These are phyloP conservation scores for Vicia sativa DNA, from an alignment of 306 rosid species.

Conservation along the genomic window DNA sequence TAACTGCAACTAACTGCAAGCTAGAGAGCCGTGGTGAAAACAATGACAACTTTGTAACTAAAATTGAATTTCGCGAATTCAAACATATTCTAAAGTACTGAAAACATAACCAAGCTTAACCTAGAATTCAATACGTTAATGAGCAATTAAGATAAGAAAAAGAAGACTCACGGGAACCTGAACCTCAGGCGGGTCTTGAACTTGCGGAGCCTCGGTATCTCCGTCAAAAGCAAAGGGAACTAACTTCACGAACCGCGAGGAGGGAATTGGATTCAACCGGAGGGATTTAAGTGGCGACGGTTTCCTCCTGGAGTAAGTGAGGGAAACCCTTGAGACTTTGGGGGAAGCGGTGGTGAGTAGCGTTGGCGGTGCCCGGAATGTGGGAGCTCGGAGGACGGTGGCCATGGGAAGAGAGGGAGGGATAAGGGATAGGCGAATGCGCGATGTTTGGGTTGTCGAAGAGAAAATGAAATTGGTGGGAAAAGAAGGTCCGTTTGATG, in stretches of 20 bases:
- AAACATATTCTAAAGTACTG: too few species aligned
- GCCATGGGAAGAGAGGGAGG: conserved; percentile 47
- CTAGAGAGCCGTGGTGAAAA: too few species aligned
- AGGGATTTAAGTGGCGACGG: conserved; percentile 40
- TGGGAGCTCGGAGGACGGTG: conserved; percentile 53
- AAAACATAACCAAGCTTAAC: too few species aligned
- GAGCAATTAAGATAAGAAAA: background rate
- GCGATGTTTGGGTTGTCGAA: conserved; percentile 3
- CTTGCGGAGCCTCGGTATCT: conserved; percentile 55
- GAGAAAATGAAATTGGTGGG: conserved; percentile 10
- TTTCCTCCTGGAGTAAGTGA: conserved; percentile 30
- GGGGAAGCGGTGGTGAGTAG: conserved; percentile 32
- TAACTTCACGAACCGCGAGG: conserved; percentile 51
- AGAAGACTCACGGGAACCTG: conserved; percentile 41
- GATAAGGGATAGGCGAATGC: conserved; percentile 38
- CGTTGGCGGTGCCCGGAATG: conserved; percentile 42
- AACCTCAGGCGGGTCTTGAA: conserved; percentile 51
- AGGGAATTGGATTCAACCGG: conserved; percentile 38
- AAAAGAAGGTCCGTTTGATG: conserved; percentile 32
- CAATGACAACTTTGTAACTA: too few species aligned
- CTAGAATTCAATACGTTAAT: background rate
- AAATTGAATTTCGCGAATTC: too few species aligned
- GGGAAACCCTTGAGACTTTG: conserved; percentile 37
- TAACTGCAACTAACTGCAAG: too few species aligned
- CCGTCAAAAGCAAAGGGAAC: conserved; percentile 54